Conservation (phyloP, 2,329 filamentous ascomycete genomes). For the Colletotrichum chrysophilum region DNA sequence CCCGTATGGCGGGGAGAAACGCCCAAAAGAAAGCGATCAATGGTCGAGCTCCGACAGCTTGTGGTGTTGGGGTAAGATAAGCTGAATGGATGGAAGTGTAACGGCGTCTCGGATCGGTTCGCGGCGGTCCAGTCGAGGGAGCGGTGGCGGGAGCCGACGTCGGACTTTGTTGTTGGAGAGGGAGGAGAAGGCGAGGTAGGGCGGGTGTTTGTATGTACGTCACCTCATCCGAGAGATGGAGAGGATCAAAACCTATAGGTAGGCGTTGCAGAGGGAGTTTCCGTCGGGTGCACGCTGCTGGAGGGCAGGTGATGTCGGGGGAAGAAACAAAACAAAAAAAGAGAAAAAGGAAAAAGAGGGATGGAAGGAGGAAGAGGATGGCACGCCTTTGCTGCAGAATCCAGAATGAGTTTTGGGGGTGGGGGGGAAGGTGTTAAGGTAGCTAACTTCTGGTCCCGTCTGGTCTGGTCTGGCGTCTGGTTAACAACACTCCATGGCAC, state of each 20-base stretch:
- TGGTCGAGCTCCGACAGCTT: background rate
- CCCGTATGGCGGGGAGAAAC: conserved; percentile 12
- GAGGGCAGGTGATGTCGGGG: background rate
- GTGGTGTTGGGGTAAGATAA: conserved; percentile 7
- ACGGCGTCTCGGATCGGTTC: conserved; percentile 11
- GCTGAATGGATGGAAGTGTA: background rate
- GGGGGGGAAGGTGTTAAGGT: background rate
- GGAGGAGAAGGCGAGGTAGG: background rate
- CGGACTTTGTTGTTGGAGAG: background rate
- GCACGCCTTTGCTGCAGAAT: conserved; percentile 4
- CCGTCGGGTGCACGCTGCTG: background rate
- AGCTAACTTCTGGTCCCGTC: background rate
- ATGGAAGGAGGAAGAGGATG: background rate
- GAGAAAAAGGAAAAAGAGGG: background rate
- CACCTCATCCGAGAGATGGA: background rate
- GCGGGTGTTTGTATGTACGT: background rate
- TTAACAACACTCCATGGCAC: background rate
- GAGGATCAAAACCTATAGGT: background rate
- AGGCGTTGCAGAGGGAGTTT: background rate
- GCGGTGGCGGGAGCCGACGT: background rate
- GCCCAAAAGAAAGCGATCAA: conserved; percentile 12
- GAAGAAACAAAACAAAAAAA: background rate
- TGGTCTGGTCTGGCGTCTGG: background rate
- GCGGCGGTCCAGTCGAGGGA: background rate
- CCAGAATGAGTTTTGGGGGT: background rate